These are phyloP conservation scores for Erysimum cheiri DNA, from an alignment of 441 rosid species.

Conservation along the genomic window DNA sequence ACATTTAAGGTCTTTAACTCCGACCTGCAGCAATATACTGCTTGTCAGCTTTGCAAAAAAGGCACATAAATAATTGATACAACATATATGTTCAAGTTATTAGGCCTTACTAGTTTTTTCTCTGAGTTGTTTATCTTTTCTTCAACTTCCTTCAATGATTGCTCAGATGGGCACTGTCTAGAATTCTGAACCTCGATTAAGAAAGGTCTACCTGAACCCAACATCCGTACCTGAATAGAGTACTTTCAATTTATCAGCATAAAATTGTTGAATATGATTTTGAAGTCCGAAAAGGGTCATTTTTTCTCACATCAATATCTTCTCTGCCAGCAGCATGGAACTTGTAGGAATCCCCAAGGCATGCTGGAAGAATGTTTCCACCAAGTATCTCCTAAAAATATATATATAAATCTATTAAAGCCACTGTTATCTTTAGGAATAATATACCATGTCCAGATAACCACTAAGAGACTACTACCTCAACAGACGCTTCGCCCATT, in stretches of 20 bases:
- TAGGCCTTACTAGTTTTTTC: slow-evolving; percentile 63
- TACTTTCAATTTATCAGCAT: slow-evolving; percentile 40
- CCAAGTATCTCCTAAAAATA: slow-evolving; percentile 78
- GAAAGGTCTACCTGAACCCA: slow-evolving; percentile 98
- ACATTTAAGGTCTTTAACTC: slow-evolving; percentile 69
- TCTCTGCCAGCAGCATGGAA: slow-evolving; percentile 99
- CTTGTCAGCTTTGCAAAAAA: slow-evolving; percentile 34
- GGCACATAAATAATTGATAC: not conserved
- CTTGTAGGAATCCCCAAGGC: slow-evolving; percentile 83
- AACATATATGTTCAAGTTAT: not conserved
- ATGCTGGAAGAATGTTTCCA: slow-evolving; percentile 74
- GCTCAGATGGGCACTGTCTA: slow-evolving; percentile 73
- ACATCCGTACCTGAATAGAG: slow-evolving; percentile 86
- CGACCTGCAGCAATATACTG: slow-evolving; percentile 57
- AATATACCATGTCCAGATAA: slow-evolving; percentile 20
- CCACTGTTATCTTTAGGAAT: slow-evolving; percentile 16
- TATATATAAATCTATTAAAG: slow-evolving; percentile 28
- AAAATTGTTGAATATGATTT: slow-evolving; percentile 25
- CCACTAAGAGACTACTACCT: slow-evolving; percentile 54
- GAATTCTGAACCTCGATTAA: slow-evolving; percentile 91
- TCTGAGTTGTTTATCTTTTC: slow-evolving; percentile 66
- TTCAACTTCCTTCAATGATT: slow-evolving; percentile 65
- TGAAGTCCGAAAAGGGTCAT: slow-evolving; percentile 19
- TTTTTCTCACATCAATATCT: slow-evolving; percentile 80
- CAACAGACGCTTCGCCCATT: slow-evolving; percentile 95